Percentiles rank a stretch among this genome's conserved stretches.
Evolutionary conservation across 371 early-diverging fungal genomes (phyloP).

Genomic region (Phascolomyces articulosus): DNA sequence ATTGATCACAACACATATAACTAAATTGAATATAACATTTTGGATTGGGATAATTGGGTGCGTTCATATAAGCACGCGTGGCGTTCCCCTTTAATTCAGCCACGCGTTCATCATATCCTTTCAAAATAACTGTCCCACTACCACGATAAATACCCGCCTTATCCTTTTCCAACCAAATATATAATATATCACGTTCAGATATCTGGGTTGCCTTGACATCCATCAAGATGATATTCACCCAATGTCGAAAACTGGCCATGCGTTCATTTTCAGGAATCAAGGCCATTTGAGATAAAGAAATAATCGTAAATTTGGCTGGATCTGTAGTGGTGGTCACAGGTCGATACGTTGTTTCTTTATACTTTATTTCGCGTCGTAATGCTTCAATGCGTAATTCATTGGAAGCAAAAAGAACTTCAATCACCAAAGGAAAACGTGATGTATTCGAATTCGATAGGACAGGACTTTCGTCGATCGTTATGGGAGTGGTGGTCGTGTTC

Average conservation of each 20-base stretch:
- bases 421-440: not conserved
- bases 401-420: not conserved
- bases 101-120: not conserved
- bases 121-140: not conserved
- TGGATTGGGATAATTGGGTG: not conserved
- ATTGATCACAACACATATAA: not conserved
- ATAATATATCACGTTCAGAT: not conserved
- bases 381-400: not conserved
- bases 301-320: not conserved
- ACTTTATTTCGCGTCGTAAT: not conserved
- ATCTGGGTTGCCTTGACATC: not conserved
- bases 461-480: no score
- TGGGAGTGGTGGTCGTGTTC: not conserved
- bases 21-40: not conserved
- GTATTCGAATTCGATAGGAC: no score
- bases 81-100: not conserved
- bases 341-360: not conserved
- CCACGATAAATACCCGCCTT: not conserved
- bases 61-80: not conserved
- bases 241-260: not conserved
- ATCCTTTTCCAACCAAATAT: not conserved
- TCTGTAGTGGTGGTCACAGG: not conserved
- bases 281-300: conserved; percentile 1
- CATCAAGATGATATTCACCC: not conserved
- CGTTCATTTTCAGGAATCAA: not conserved